Base-by-base conservation (phyloP, 2,329 filamentous ascomycete genomes). In the Colletotrichum spaethianum region DNA sequence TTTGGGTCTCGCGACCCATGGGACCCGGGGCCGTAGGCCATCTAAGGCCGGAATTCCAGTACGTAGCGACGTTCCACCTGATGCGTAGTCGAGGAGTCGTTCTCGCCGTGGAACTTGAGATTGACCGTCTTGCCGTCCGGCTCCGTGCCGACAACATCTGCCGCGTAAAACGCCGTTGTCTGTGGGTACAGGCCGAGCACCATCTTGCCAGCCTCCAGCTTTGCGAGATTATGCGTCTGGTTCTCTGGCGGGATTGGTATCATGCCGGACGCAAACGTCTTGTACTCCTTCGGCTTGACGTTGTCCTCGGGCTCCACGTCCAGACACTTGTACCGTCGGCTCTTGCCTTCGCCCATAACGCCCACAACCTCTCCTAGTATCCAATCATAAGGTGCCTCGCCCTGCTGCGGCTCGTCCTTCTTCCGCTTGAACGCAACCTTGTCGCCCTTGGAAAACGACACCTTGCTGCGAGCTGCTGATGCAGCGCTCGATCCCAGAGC, bases 161-260 rank as follows among this genome's bases (percentile, higher is more conserved):
- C 94, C 79, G 93, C 92, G 80, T 96, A 96, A 77, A 96, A 96
- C 0, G 93, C 95, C 1, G 94, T 95, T 1, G 94, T 96, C 76
- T 94, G 92, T 0, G 94, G 94, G 78, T 96, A 96, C 70, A 94
- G 84, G 0, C 94, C 94, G 69, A 96, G 85, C 11, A 96, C 93
- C 56, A 91, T 89, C 79, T 92, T 93, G 55, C 93, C 92, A 48
- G 89, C 83, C 44, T 93, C 89, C 70, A 93, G 88, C 50, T 93
- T 86, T 4, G 87, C 83, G 20, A 92, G 84, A 2, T 82, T 90
- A 73, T 81, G 84, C 75, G 79, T 84, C 79, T 75, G 85, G 78
- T 74, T 81, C 74, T 83, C 83, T 0, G 89, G 86, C 2, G 93
- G 92, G 68, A 96, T 95, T 2, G 92, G 89, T 56, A 95, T 95